Evolutionary conservation across 2,329 filamentous ascomycete species (phyloP).

Genomic region (Trichoderma gracile): DNA sequence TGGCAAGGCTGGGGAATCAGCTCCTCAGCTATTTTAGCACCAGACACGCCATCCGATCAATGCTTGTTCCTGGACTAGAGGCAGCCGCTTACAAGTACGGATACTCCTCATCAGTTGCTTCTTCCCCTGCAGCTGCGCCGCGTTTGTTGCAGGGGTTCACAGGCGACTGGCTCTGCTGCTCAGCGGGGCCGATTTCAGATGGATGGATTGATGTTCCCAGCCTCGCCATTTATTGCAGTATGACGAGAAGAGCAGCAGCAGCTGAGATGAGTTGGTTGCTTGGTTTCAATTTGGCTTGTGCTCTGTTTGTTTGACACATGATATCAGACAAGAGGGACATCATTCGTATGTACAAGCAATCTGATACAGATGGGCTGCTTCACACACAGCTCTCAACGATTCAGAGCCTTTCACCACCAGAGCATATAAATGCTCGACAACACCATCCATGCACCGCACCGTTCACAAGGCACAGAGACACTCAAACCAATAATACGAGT

Average conservation of each 20-base stretch:
- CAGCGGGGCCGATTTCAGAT: not conserved
- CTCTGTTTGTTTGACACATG: not conserved
- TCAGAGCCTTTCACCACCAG: no score
- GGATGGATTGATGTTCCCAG: constrained; percentile 4
- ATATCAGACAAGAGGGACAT: no score
- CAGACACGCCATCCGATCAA: not conserved
- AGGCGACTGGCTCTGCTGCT: constrained; percentile 7
- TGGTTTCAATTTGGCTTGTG: no score
- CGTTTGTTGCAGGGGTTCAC: not conserved
- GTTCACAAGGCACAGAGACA: not conserved
- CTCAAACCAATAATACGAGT: not conserved
- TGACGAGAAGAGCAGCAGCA: not conserved
- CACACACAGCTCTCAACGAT: no score
- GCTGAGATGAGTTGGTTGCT: not conserved
- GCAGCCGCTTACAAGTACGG: no score
- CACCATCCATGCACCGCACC: no score
- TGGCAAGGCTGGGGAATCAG: constrained; percentile 38
- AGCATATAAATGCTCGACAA: not conserved
- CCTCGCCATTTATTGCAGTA: not conserved
- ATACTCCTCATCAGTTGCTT: not conserved
- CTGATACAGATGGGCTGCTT: no score
- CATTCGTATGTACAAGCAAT: no score
- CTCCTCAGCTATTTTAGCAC: not conserved
- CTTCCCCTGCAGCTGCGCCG: not conserved
- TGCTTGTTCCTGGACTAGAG: constrained; percentile 12